Evolutionary conservation across 768 basidiomycete genomes (phyloP).

Genomic region (Leccinum variicolor): DNA sequence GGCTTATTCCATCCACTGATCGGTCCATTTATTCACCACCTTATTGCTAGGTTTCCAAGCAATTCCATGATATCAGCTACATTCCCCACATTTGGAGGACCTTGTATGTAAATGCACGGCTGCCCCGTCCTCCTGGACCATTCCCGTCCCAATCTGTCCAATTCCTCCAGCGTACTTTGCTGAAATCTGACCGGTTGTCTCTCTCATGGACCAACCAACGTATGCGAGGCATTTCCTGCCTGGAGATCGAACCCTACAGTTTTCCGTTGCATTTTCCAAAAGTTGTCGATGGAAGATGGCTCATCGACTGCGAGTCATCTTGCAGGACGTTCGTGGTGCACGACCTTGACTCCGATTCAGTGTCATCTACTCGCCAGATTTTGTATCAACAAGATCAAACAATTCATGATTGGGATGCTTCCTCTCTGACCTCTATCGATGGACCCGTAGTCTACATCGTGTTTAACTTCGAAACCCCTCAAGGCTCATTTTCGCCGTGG

Average conservation of each 20-base stretch:
- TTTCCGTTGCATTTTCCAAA: neutral
- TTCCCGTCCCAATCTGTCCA: neutral
- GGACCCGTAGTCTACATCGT: neutral
- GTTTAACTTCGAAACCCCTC: neutral
- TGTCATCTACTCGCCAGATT: neutral
- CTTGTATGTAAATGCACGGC: neutral
- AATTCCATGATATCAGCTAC: neutral
- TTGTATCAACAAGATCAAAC: neutral
- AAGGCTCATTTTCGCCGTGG: neutral
- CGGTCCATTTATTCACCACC: neutral
- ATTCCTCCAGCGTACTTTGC: neutral
- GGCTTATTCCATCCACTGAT: neutral
- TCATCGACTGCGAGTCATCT: neutral
- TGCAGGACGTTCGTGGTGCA: neutral
- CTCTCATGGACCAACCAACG: neutral
- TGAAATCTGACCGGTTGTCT: neutral
- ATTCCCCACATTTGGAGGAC: neutral
- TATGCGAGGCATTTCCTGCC: neutral
- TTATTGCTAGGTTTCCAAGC: neutral
- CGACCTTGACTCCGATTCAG: neutral
- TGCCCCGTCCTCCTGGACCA: neutral
- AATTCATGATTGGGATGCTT: neutral
- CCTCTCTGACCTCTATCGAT: neutral
- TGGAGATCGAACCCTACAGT: neutral
- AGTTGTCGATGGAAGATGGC: neutral